These are phyloP conservation scores for Dendrostoma leiphaemia DNA, from an alignment of 2,329 filamentous ascomycete genomes.

Conservation along the genomic window DNA sequence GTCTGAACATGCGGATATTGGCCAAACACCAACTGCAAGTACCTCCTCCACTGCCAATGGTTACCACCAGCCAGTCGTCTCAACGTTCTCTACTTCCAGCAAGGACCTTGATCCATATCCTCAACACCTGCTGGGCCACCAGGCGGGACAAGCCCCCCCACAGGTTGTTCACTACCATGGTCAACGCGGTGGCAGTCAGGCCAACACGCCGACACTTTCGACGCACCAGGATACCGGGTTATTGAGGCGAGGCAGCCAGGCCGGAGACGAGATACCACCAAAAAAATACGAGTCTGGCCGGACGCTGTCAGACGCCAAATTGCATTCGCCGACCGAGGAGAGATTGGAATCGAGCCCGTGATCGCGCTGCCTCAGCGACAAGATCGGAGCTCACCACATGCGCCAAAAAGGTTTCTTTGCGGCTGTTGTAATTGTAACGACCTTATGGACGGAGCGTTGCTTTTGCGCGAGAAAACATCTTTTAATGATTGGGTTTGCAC, in stretches of 20 bases:
- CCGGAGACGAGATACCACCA: slow-evolving; percentile 27
- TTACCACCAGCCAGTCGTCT: slow-evolving; percentile 67
- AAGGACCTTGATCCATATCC: slow-evolving; percentile 68
- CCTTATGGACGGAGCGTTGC: slow-evolving; percentile 13
- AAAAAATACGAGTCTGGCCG: slow-evolving; percentile 41
- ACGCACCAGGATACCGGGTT: slow-evolving; percentile 49
- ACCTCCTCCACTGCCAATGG: slow-evolving; percentile 48
- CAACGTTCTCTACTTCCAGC: slow-evolving; percentile 68
- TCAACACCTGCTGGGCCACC: slow-evolving; percentile 60
- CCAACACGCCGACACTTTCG: slow-evolving; percentile 59
- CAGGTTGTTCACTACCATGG: slow-evolving; percentile 68
- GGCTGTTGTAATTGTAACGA: slow-evolving; percentile 19
- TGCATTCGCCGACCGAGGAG: slow-evolving; percentile 28
- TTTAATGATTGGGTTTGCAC: slow-evolving; percentile 9
- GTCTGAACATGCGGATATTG: slow-evolving; percentile 50
- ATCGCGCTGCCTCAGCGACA: background rate
- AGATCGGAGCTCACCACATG: background rate
- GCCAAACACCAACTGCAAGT: slow-evolving; percentile 45
- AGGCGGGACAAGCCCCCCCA: slow-evolving; percentile 61
- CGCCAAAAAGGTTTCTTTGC: background rate
- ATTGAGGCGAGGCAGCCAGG: slow-evolving; percentile 48
- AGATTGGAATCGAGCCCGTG: slow-evolving; percentile 21
- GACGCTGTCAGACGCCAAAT: slow-evolving; percentile 36
- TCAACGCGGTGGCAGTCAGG: slow-evolving; percentile 65
- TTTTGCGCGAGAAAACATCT: slow-evolving; percentile 11